A percentile compares a stretch with the other conserved stretches of the same genome.
These are phyloP conservation scores for Apiospora koreana DNA, from an alignment of 2,329 filamentous ascomycete genomes.

Conservation along the genomic window DNA sequence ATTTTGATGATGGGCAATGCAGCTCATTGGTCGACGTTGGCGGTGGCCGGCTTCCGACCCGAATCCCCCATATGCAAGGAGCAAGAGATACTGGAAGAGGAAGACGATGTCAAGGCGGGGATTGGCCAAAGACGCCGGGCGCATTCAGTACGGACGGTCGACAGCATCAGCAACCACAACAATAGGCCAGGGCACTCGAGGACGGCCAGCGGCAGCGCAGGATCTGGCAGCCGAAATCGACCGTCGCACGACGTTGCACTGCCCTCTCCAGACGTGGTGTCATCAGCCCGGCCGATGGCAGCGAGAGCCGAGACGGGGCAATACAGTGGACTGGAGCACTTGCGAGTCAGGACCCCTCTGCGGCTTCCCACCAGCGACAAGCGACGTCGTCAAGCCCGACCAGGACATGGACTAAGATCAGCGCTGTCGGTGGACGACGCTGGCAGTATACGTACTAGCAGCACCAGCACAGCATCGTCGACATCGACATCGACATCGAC, in stretches of 20 bases:
- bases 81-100: background rate
- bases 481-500: background rate
- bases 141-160: background rate
- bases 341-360: background rate
- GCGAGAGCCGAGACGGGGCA: background rate
- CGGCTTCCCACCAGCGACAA: constrained; percentile 4
- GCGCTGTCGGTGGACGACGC: background rate
- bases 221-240: background rate
- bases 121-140: background rate
- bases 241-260: background rate
- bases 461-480: background rate
- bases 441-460: background rate
- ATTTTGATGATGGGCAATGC: background rate
- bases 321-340: constrained; percentile 1
- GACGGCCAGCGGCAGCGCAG: background rate
- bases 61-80: background rate
- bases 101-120: background rate
- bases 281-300: background rate
- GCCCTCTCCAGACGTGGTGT: background rate
- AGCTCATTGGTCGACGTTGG: background rate
- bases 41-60: background rate
- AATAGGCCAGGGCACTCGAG: background rate
- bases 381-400: background rate
- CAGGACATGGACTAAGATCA: background rate
- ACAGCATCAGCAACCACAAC: background rate